phyloP scores from a whole-genome alignment of 2,329 filamentous ascomycete genomes.

The Mycogone perniciosa region DNA sequence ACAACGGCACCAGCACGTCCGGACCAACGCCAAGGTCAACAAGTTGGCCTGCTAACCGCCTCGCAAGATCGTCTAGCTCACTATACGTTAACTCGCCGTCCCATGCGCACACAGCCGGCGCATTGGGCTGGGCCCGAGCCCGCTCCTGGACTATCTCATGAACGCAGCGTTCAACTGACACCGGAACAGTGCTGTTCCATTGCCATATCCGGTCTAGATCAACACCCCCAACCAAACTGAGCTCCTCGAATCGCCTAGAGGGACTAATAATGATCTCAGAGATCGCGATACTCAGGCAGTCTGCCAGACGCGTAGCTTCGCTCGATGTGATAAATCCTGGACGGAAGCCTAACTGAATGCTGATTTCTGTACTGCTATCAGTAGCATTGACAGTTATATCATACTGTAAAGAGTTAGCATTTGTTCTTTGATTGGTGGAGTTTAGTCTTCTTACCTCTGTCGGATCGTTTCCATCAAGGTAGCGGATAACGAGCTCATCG shows the following conservation, averaged over 20 bases:
- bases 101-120: too few relatives aligned
- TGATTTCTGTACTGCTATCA: not conserved
- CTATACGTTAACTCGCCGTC: too few relatives aligned
- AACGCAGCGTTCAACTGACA: not conserved
- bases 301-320: not conserved
- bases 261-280: not conserved
- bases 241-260: not conserved
- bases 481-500: not conserved
- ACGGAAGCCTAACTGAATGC: not conserved
- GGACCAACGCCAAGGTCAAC: too few relatives aligned
- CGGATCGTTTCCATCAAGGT: too few relatives aligned
- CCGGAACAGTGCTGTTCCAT: slow-evolving; percentile 15
- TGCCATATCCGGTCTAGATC: slow-evolving; percentile 7
- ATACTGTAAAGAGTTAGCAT: not conserved
- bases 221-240: not conserved
- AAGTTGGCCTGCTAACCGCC: too few relatives aligned
- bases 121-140: too few relatives aligned
- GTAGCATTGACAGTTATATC: not conserved
- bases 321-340: not conserved
- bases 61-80: too few relatives aligned
- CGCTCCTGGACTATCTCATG: slow-evolving; percentile 7
- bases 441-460: slow-evolving; percentile 7
- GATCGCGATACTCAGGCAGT: not conserved
- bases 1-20: too few relatives aligned
- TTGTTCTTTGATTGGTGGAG: too few relatives aligned